Conservation (phyloP, 768 basidiomycete genomes). For the Trametes punicea region DNA sequence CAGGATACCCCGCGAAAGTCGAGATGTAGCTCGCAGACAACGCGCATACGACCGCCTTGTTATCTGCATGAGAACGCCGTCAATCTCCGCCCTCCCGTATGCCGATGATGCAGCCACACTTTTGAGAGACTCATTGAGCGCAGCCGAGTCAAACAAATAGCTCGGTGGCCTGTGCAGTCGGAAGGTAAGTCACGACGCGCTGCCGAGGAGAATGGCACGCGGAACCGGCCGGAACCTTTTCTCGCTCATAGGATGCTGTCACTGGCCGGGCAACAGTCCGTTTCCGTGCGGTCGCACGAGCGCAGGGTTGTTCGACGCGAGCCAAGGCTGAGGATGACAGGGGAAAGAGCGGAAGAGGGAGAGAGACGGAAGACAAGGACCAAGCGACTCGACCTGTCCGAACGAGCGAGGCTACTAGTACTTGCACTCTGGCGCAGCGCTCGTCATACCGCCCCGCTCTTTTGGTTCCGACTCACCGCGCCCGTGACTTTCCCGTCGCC, state of each 20-base stretch:
- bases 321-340: constrained; percentile 12
- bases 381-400: neutral
- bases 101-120: constrained; percentile 38
- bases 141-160: constrained; percentile 59
- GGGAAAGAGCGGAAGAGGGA: neutral
- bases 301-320: constrained; percentile 7
- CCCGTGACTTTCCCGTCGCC: no score
- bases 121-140: constrained; percentile 64
- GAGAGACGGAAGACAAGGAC: constrained; percentile 2
- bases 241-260: constrained; percentile 76
- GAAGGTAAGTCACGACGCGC: neutral
- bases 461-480: constrained; percentile 1
- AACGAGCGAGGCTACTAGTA: neutral
- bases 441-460: constrained; percentile 2
- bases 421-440: neutral
- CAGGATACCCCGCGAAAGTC: constrained; percentile 90
- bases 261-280: constrained; percentile 66
- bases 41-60: constrained; percentile 88
- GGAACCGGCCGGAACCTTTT: constrained; percentile 42
- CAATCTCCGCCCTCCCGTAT: neutral
- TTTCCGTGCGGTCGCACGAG: constrained; percentile 70
- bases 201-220: neutral
- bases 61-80: constrained; percentile 41
- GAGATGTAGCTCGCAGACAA: constrained; percentile 90
- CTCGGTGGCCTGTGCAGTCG: constrained; percentile 47